These are phyloP conservation scores for Linnemannia zychae DNA, from an alignment of 192 early-diverging fungal genomes.

Conservation along the genomic window DNA sequence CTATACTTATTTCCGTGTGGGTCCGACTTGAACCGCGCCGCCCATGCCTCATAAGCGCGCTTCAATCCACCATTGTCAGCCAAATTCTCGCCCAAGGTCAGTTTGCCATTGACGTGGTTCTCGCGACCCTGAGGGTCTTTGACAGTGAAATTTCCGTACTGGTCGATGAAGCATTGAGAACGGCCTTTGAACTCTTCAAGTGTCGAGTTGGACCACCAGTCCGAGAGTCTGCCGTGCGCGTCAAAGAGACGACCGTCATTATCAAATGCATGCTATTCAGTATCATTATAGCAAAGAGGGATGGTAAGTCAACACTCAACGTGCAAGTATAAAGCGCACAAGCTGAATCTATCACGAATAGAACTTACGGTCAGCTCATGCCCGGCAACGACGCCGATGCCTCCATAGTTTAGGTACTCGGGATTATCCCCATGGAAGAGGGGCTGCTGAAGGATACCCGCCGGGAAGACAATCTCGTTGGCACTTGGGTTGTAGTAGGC, in stretches of 20 bases:
- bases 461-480: constrained; percentile 70
- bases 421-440: constrained; percentile 70
- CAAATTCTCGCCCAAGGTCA: constrained; percentile 75
- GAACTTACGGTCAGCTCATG: constrained; percentile 76
- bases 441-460: constrained; percentile 74
- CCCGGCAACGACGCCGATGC: constrained; percentile 77
- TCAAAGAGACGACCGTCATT: constrained; percentile 69
- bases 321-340: background rate
- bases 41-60: constrained; percentile 48
- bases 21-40: constrained; percentile 33
- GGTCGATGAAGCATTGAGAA: constrained; percentile 75
- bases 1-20: constrained; percentile 44
- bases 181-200: constrained; percentile 62
- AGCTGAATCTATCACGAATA: background rate
- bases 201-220: constrained; percentile 82
- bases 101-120: constrained; percentile 65
- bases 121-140: constrained; percentile 55
- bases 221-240: constrained; percentile 60
- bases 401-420: constrained; percentile 75
- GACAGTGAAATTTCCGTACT: constrained; percentile 70
- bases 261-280: constrained; percentile 76
- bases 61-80: constrained; percentile 80
- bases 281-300: background rate
- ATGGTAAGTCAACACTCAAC: background rate
- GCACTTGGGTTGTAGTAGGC: constrained; percentile 66